These are phyloP conservation scores for Carex littledalei DNA, from an alignment of 176 grass and related monocot species.

Conservation along the genomic window DNA sequence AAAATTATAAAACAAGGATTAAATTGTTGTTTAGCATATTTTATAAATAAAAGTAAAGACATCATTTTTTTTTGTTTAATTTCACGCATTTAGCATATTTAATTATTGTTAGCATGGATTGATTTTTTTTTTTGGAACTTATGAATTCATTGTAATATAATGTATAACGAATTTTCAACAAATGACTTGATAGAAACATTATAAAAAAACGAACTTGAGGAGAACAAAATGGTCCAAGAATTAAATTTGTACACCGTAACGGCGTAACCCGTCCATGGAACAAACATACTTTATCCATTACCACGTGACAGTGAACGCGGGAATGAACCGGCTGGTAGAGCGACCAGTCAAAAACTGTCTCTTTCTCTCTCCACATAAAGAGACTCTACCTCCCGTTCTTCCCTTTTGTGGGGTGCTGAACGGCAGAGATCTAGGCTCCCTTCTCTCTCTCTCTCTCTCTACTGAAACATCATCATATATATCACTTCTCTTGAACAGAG, in stretches of 20 bases:
- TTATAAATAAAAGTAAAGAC: too few species aligned
- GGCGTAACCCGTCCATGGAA: background rate
- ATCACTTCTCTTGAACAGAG: background rate
- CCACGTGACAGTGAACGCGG: conserved; percentile 31
- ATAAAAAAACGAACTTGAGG: background rate
- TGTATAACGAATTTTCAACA: background rate
- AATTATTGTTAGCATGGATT: too few species aligned
- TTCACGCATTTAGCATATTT: too few species aligned
- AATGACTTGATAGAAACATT: background rate
- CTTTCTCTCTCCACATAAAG: background rate
- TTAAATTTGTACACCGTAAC: conserved; percentile 2
- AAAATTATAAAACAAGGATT: too few species aligned
- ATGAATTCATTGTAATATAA: background rate
- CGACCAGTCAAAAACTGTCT: conserved; percentile 61
- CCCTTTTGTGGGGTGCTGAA: background rate
- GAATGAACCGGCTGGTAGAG: conserved; percentile 43
- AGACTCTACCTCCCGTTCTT: conserved; percentile 3
- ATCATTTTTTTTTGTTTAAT: too few species aligned
- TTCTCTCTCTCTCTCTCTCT: background rate
- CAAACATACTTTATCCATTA: background rate
- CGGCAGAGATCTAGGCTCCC: background rate
- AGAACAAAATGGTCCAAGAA: background rate
- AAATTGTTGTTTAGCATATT: too few species aligned
- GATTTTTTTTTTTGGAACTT: background rate
- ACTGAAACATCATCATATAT: background rate